These are phyloP conservation scores for Hermanozyma aechmeae DNA, from an alignment of 805 yeast species.

Conservation along the genomic window DNA sequence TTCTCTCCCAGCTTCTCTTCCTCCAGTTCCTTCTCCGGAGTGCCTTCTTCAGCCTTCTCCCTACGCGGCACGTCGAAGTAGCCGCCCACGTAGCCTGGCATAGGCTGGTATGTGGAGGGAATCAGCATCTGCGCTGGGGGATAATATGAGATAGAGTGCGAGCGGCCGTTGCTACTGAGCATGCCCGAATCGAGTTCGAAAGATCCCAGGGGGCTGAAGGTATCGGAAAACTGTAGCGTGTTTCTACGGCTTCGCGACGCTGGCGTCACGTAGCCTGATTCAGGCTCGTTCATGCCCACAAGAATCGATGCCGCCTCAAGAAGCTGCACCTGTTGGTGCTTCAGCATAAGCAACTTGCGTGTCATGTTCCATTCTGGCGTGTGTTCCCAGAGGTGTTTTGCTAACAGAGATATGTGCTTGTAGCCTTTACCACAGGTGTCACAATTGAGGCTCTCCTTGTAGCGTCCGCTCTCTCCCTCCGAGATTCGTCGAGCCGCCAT, in stretches of 20 bases:
- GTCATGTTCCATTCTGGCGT: slow-evolving; percentile 93
- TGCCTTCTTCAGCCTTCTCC: slow-evolving; percentile 5
- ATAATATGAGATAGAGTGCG: not conserved
- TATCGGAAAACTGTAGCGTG: too few species aligned
- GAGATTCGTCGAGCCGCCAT: slow-evolving; percentile 77
- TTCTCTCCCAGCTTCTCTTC: slow-evolving; percentile 1
- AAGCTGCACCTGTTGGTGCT: slow-evolving; percentile 81
- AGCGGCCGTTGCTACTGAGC: too few species aligned
- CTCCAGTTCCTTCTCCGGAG: too few species aligned
- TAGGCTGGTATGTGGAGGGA: slow-evolving; percentile 10
- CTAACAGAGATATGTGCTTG: slow-evolving; percentile 79
- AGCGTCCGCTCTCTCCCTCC: slow-evolving; percentile 79
- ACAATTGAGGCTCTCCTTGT: slow-evolving; percentile 77
- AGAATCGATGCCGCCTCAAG: slow-evolving; percentile 71
- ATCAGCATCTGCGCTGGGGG: slow-evolving; percentile 3
- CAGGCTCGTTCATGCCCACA: slow-evolving; percentile 58
- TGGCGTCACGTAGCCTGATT: too few species aligned
- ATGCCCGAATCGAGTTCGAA: too few species aligned
- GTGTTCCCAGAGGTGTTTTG: slow-evolving; percentile 89
- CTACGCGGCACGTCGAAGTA: slow-evolving; percentile 11
- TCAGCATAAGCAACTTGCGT: slow-evolving; percentile 68
- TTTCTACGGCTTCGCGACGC: too few species aligned
- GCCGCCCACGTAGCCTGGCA: slow-evolving; percentile 13
- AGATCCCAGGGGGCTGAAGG: too few species aligned
- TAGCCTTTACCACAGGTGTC: slow-evolving; percentile 91